Percentiles rank a stretch among this genome's conserved stretches.
Conservation (phyloP, 2,329 filamentous ascomycete genomes). For the Hypoxylon sp. region DNA sequence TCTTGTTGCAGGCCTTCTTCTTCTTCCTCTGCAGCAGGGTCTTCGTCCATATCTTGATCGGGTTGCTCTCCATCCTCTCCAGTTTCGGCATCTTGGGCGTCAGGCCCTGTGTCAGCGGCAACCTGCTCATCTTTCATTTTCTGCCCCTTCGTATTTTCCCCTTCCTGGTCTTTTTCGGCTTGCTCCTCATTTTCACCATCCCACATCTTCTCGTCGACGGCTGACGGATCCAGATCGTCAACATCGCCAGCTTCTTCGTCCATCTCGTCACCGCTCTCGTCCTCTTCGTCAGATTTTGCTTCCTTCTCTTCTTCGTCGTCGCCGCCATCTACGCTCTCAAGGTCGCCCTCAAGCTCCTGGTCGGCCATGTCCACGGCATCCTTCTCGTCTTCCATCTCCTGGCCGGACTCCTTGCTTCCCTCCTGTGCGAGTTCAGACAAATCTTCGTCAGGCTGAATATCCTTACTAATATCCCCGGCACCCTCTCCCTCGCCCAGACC, state of each 20-base stretch:
- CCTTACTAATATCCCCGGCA: slow-evolving; percentile 97
- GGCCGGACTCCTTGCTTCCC: slow-evolving; percentile 68
- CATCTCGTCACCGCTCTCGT: slow-evolving; percentile 75
- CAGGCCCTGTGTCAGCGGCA: slow-evolving; percentile 58
- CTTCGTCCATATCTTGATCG: slow-evolving; percentile 63
- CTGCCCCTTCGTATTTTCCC: slow-evolving; percentile 74
- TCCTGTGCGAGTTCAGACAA: slow-evolving; percentile 90
- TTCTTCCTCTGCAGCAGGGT: slow-evolving; percentile 66
- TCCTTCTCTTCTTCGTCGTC: slow-evolving; percentile 68
- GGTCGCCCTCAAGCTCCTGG: slow-evolving; percentile 88
- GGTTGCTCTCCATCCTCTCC: slow-evolving; percentile 53
- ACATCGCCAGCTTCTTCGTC: slow-evolving; percentile 92
- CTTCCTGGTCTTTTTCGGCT: slow-evolving; percentile 82
- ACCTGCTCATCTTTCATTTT: slow-evolving; percentile 70
- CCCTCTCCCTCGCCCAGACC: slow-evolving; percentile 95
- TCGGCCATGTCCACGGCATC: slow-evolving; percentile 93
- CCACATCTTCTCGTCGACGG: slow-evolving; percentile 99
- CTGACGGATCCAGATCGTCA: slow-evolving; percentile 86
- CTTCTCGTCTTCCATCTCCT: slow-evolving; percentile 79
- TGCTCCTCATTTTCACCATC: slow-evolving; percentile 84
- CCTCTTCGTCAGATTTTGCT: slow-evolving; percentile 68
- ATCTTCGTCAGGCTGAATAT: slow-evolving; percentile 93
- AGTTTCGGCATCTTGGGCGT: slow-evolving; percentile 64
- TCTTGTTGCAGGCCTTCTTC: slow-evolving; percentile 64
- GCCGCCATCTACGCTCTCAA: slow-evolving; percentile 69